phyloP scores from a whole-genome alignment of 148 eudicot species.

The Beta vulgaris region DNA sequence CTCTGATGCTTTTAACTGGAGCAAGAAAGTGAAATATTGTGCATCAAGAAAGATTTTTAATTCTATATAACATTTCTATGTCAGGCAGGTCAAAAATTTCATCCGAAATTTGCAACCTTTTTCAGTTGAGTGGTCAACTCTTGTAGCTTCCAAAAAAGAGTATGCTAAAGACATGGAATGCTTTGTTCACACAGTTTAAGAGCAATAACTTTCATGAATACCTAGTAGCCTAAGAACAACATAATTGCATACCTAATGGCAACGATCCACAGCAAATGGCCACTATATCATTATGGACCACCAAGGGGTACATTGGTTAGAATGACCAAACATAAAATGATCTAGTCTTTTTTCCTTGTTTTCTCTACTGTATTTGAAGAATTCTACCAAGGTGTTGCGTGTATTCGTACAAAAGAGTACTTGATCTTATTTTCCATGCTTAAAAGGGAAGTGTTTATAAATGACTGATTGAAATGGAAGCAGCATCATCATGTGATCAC shows the following conservation, averaged over 20 bases:
- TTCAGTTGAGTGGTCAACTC: background rate
- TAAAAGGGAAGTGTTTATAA: no score
- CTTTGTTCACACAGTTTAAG: background rate
- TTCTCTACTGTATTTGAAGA: no score
- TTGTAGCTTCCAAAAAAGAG: background rate
- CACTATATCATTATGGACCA: background rate
- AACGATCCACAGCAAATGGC: background rate
- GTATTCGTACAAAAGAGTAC: no score
- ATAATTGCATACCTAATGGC: background rate
- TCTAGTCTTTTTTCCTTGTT: no score
- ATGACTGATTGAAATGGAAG: no score
- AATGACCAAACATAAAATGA: background rate
- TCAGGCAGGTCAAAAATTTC: background rate
- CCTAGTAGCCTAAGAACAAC: background rate
- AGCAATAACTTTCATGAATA: background rate
- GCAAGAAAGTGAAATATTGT: conserved; percentile 21
- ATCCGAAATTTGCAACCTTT: conserved; percentile 2
- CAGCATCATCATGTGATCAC: no score
- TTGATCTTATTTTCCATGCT: no score
- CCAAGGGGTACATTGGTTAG: background rate
- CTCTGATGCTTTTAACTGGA: conserved; percentile 61
- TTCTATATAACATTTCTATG: background rate
- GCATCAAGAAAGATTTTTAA: background rate
- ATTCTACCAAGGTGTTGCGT: no score
- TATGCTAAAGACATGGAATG: background rate